Evolutionary conservation across 2,329 filamentous ascomycete species (phyloP).

Genomic region (Fusarium proliferatum): DNA sequence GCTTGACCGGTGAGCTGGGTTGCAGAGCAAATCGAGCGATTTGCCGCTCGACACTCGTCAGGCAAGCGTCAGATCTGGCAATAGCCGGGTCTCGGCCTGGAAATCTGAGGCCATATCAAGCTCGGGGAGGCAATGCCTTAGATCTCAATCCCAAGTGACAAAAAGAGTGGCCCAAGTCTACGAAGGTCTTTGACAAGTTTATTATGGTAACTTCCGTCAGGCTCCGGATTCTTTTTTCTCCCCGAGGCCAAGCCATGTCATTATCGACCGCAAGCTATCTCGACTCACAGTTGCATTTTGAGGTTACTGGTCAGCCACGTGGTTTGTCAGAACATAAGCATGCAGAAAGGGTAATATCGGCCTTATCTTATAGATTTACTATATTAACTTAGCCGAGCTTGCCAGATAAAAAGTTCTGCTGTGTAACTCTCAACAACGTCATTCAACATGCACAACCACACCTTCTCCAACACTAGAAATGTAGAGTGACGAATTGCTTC

Average conservation of each 20-base stretch:
- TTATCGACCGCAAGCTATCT: not conserved
- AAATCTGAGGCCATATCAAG: not conserved
- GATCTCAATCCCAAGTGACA: not conserved
- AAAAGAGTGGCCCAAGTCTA: rapidly evolving
- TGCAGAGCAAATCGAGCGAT: not conserved
- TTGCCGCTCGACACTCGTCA: not conserved
- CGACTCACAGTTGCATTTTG: not conserved
- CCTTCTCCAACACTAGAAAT: not conserved
- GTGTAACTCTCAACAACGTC: not conserved
- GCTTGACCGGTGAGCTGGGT: constrained; percentile 2
- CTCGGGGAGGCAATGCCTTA: not conserved
- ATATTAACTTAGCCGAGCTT: not conserved
- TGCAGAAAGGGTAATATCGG: not conserved
- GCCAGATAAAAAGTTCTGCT: not conserved
- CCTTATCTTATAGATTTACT: not conserved
- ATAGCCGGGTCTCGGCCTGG: not conserved
- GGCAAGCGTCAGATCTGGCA: constrained; percentile 1
- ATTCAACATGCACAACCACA: not conserved
- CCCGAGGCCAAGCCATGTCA: not conserved
- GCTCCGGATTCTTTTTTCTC: not conserved
- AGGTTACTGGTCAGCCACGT: not conserved
- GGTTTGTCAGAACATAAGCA: not conserved
- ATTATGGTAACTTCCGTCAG: not conserved
- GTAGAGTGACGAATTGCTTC: not conserved
- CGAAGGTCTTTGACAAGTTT: rapidly evolving